Percentiles rank a stretch among this genome's conserved stretches.
These are phyloP conservation scores for Saussurea involucrata DNA, from an alignment of 129 eudicot genomes.

Conservation along the genomic window DNA sequence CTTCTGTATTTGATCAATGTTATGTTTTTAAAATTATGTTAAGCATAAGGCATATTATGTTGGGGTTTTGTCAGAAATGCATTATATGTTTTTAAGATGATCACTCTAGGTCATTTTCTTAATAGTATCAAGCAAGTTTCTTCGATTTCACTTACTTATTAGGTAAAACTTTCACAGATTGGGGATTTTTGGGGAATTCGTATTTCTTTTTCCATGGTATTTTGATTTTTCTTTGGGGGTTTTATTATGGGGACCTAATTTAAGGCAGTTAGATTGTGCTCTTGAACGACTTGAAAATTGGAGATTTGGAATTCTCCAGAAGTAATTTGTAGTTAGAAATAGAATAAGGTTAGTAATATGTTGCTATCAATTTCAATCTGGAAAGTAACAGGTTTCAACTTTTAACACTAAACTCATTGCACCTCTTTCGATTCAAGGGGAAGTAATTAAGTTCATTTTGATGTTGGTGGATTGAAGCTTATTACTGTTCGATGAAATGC, in stretches of 20 bases:
- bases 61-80: too few relatives aligned
- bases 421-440: neutral
- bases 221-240: neutral
- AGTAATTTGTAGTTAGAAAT: too few relatives aligned
- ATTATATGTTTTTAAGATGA: neutral
- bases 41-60: neutral
- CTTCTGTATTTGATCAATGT: neutral
- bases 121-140: neutral
- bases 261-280: neutral
- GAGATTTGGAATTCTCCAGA: neutral
- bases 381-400: too few relatives aligned
- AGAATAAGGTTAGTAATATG: neutral
- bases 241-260: neutral
- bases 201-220: neutral
- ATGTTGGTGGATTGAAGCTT: neutral
- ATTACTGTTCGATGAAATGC: neutral
- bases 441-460: neutral
- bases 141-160: neutral
- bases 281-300: neutral
- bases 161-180: neutral
- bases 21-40: neutral
- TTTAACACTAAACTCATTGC: neutral
- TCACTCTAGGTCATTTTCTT: too few relatives aligned
- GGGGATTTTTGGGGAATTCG: neutral
- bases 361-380: constrained; percentile 2